These are phyloP conservation scores for Vickermania spadyakhi DNA, from an alignment of 208 protist genomes.

Conservation along the genomic window DNA sequence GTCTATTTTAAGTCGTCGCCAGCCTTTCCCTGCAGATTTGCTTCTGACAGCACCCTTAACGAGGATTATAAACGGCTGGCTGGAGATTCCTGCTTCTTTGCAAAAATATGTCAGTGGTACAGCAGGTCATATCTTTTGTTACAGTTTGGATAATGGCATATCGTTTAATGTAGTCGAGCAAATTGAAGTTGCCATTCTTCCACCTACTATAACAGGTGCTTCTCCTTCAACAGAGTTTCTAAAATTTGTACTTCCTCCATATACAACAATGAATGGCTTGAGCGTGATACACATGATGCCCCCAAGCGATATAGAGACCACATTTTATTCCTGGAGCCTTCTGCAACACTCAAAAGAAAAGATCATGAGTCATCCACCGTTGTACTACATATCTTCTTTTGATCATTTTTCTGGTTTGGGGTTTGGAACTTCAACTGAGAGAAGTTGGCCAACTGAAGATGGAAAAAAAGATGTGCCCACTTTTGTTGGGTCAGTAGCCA, in stretches of 20 bases:
- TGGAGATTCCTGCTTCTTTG: constrained; percentile 24
- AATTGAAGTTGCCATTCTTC: constrained; percentile 13
- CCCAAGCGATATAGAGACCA: background rate
- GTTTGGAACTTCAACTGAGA: constrained; percentile 21
- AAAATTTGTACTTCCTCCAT: constrained; percentile 1
- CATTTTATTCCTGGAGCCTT: background rate
- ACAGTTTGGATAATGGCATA: constrained; percentile 50
- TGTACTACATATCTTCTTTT: constrained; percentile 25
- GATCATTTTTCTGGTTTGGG: constrained; percentile 37
- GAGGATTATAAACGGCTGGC: constrained; percentile 14
- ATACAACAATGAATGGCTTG: background rate
- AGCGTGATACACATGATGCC: background rate
- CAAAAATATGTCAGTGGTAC: constrained; percentile 11
- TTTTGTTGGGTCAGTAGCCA: constrained; percentile 30
- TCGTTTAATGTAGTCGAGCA: constrained; percentile 25
- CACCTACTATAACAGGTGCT: constrained; percentile 19
- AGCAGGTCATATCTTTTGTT: constrained; percentile 27
- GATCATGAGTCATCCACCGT: constrained; percentile 18
- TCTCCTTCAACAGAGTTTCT: background rate
- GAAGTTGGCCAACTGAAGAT: constrained; percentile 1
- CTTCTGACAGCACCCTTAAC: constrained; percentile 18
- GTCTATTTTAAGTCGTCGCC: background rate
- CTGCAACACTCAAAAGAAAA: background rate
- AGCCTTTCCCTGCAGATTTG: constrained; percentile 7
- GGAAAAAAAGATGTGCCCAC: constrained; percentile 12